These are phyloP conservation scores for Nidularia pulvinata DNA, from an alignment of 768 basidiomycete species.

Conservation along the genomic window DNA sequence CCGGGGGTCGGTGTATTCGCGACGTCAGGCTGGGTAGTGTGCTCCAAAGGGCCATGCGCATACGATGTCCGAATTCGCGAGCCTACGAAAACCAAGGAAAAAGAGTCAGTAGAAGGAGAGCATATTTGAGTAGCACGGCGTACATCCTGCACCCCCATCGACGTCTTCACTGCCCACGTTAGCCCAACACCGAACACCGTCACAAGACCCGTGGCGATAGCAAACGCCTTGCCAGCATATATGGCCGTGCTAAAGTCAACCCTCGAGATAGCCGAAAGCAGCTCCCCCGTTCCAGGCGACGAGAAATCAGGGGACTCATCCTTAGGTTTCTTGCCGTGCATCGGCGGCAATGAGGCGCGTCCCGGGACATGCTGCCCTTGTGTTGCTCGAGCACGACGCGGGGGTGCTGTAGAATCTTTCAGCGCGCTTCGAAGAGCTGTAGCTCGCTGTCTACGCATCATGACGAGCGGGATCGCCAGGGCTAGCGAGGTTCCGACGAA, in stretches of 20 bases:
- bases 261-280: constrained; percentile 34
- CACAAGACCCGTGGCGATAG: constrained; percentile 64
- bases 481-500: constrained; percentile 26
- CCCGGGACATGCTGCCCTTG: constrained; percentile 4
- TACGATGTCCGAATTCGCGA: constrained; percentile 55
- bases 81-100: constrained; percentile 30
- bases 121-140: constrained; percentile 19
- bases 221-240: constrained; percentile 62
- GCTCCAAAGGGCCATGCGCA: constrained; percentile 47
- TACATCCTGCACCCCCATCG: constrained; percentile 58
- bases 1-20: constrained; percentile 46
- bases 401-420: constrained; percentile 20
- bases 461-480: constrained; percentile 30
- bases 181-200: constrained; percentile 39
- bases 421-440: constrained; percentile 18
- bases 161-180: constrained; percentile 47
- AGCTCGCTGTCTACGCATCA: constrained; percentile 28
- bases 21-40: constrained; percentile 49
- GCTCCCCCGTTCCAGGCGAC: constrained; percentile 23
- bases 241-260: constrained; percentile 47
- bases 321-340: constrained; percentile 5
- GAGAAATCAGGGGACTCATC: constrained; percentile 18
- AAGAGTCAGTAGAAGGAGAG: background rate
- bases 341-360: constrained; percentile 5
- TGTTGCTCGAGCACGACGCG: constrained; percentile 15